phyloP scores from a whole-genome alignment of 164 flowering plant species.

The Umbellularia californica region DNA sequence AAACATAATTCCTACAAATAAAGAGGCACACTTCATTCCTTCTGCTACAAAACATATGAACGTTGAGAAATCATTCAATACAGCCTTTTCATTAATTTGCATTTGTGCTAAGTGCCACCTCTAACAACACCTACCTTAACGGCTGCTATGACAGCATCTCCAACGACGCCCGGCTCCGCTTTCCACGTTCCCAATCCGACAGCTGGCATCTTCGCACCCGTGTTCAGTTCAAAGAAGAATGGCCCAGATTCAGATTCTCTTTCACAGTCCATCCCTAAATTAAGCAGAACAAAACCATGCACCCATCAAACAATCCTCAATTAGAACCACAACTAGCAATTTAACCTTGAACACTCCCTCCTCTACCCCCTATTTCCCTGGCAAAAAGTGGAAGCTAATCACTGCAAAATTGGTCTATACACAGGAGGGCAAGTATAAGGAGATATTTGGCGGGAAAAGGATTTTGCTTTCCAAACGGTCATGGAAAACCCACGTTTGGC shows the following conservation, averaged over 20 bases:
- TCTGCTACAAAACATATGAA: not conserved
- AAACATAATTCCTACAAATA: not conserved
- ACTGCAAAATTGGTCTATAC: no score
- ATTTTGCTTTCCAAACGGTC: no score
- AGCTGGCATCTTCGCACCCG: slow-evolving; percentile 42
- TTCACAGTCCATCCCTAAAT: slow-evolving; percentile 4
- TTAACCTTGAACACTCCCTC: no score
- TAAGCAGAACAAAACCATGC: not conserved
- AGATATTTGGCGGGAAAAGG: no score
- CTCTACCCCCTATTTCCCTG: no score
- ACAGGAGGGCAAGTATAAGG: no score
- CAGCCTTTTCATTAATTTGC: not conserved
- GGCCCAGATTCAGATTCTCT: not conserved
- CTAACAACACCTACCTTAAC: slow-evolving; percentile 31
- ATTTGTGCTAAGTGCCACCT: not conserved
- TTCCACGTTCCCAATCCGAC: slow-evolving; percentile 49
- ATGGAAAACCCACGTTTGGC: no score
- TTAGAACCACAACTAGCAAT: not conserved
- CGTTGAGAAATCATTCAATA: not conserved
- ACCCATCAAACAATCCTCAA: not conserved
- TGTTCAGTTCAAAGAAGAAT: slow-evolving; percentile 31
- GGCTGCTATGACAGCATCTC: slow-evolving; percentile 37
- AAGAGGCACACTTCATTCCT: not conserved
- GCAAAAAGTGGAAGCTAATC: no score
- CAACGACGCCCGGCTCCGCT: slow-evolving; percentile 36